phyloP scores from a whole-genome alignment of 2,329 filamentous ascomycete genomes.

The Aspergillus floridensis region DNA sequence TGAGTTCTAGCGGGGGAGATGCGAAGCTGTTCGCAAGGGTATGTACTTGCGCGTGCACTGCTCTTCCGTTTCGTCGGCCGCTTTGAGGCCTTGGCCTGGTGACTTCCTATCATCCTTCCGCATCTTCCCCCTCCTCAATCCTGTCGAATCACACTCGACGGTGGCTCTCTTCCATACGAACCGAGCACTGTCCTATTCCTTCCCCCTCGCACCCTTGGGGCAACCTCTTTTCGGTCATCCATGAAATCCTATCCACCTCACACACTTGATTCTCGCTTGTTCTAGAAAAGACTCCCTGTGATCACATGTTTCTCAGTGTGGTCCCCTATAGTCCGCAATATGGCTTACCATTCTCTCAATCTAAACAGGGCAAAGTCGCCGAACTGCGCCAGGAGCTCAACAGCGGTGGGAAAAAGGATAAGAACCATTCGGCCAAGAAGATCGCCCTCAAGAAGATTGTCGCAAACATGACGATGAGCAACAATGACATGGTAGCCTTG shows the following conservation, averaged over 20 bases:
- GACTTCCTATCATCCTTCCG: slow-evolving; percentile 11
- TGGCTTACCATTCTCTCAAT: slow-evolving; percentile 33
- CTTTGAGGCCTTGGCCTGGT: slow-evolving; percentile 3
- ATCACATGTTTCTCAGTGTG: slow-evolving; percentile 30
- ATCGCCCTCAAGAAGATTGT: slow-evolving; percentile 99
- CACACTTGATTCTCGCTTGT: background rate
- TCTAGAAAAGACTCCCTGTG: background rate
- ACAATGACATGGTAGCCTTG: slow-evolving; percentile 97
- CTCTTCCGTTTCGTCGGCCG: slow-evolving; percentile 21
- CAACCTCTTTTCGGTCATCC: slow-evolving; percentile 1
- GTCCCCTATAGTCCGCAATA: slow-evolving; percentile 26
- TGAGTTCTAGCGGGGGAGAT: slow-evolving; percentile 77
- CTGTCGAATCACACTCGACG: background rate
- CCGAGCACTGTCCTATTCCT: slow-evolving; percentile 5
- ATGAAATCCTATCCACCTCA: background rate
- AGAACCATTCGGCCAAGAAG: slow-evolving; percentile 92
- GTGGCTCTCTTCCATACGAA: background rate
- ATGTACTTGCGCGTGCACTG: slow-evolving; percentile 44
- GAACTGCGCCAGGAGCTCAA: slow-evolving; percentile 94
- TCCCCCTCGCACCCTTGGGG: slow-evolving; percentile 14
- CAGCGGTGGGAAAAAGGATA: slow-evolving; percentile 94
- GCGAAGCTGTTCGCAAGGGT: slow-evolving; percentile 99
- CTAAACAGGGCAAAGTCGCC: slow-evolving; percentile 90
- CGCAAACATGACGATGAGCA: slow-evolving; percentile 99
- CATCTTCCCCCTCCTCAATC: slow-evolving; percentile 12